Percentiles rank a stretch among this genome's conserved stretches.
Evolutionary conservation across 768 basidiomycete genomes (phyloP).

Genomic region (Heimioporus sp.): DNA sequence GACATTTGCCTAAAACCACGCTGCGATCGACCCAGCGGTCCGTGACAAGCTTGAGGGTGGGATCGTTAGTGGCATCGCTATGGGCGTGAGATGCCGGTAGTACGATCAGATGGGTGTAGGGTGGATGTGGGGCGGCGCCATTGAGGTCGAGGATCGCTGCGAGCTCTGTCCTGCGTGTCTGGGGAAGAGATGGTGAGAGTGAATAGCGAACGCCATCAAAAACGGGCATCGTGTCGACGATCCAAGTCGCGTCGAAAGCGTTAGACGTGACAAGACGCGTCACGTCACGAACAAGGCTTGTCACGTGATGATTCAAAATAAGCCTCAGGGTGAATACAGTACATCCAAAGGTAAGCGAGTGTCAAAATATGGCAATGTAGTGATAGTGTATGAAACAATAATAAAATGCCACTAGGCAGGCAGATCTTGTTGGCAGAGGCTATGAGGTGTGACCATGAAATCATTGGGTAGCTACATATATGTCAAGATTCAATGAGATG

Average conservation of each 20-base stretch:
- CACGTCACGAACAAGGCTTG: too few species aligned
- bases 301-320: too few species aligned
- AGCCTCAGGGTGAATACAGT: too few species aligned
- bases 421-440: too few species aligned
- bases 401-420: too few species aligned
- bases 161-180: conserved; percentile 42
- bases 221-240: conserved; percentile 20
- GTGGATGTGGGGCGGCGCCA: conserved; percentile 50
- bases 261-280: background rate
- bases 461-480: too few species aligned
- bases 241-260: background rate
- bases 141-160: conserved; percentile 47
- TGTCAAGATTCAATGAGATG: too few species aligned
- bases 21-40: conserved; percentile 74
- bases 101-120: conserved; percentile 47
- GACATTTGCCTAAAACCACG: conserved; percentile 52
- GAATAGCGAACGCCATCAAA: conserved; percentile 46
- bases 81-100: conserved; percentile 53
- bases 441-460: too few species aligned
- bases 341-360: too few species aligned
- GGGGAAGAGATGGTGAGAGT: conserved; percentile 49
- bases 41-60: conserved; percentile 34
- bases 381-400: too few species aligned
- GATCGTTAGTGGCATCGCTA: conserved; percentile 33
- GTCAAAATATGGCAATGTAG: too few species aligned